phyloP scores from a whole-genome alignment of 1,284 basidiomycete species.

The Marasmius sp. region DNA sequence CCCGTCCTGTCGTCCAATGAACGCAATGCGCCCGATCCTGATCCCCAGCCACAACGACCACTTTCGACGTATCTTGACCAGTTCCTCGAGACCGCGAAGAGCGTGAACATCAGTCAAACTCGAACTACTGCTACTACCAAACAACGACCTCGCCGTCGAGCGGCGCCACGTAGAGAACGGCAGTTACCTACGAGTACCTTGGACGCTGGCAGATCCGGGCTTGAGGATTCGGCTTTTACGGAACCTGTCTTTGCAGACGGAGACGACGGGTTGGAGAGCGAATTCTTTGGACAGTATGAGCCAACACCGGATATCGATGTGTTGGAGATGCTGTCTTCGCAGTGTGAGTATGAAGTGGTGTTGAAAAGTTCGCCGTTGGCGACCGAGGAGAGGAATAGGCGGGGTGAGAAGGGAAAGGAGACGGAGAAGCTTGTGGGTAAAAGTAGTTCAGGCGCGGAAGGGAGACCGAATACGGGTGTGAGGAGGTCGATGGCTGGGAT shows the following conservation, averaged over 20 bases:
- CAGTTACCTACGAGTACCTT: neutral
- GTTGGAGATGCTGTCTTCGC: neutral
- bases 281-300: neutral
- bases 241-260: neutral
- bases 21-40: neutral
- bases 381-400: neutral
- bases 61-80: neutral
- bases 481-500: constrained; percentile 1
- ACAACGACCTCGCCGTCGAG: neutral
- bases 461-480: neutral
- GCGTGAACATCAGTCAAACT: neutral
- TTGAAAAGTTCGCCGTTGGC: neutral
- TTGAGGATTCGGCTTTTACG: neutral
- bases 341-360: neutral
- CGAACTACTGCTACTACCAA: neutral
- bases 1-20: neutral
- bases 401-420: no score
- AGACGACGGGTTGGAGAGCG: neutral
- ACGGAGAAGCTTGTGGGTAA: no score
- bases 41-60: neutral
- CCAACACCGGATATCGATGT: neutral
- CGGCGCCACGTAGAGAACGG: neutral
- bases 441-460: neutral
- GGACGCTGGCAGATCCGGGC: neutral
- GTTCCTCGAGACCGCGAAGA: neutral